Evolutionary conservation across 345 rosid species (phyloP).

Genomic region (Pugionium cornutum): DNA sequence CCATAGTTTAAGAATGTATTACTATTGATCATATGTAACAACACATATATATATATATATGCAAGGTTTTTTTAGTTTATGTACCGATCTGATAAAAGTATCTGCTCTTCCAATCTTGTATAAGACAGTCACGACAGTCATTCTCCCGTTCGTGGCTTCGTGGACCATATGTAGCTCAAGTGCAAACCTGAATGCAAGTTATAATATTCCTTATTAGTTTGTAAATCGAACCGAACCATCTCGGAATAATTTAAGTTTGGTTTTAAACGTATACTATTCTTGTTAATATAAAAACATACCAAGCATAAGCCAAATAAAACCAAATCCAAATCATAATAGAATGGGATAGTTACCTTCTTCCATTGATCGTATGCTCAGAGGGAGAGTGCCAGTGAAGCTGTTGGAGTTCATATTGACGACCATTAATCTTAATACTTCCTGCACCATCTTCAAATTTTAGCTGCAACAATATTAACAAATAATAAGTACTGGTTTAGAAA

Average conservation of each 20-base stretch:
- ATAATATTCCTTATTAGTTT: background rate
- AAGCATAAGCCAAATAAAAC: no score
- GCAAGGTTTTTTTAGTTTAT: conserved; percentile 1
- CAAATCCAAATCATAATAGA: no score
- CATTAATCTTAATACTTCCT: conserved; percentile 54
- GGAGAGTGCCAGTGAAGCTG: conserved; percentile 91
- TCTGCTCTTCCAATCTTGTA: conserved; percentile 76
- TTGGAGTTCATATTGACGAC: conserved; percentile 49
- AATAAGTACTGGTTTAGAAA: no score
- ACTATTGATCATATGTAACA: background rate
- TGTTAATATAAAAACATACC: no score
- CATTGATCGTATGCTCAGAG: conserved; percentile 72
- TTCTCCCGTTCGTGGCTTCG: conserved; percentile 49
- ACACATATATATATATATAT: background rate
- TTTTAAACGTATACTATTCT: no score
- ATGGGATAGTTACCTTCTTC: conserved; percentile 46
- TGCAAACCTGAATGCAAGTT: conserved; percentile 46
- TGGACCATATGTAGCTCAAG: conserved; percentile 86
- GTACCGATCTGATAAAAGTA: conserved; percentile 61
- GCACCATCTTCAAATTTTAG: conserved; percentile 53
- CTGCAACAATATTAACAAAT: background rate
- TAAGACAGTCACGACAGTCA: conserved; percentile 69
- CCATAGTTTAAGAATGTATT: background rate
- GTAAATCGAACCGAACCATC: no score
- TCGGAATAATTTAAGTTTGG: no score